Conservation (phyloP, 495 filamentous ascomycete genomes). For the Aspergillus saccharolyticus region DNA sequence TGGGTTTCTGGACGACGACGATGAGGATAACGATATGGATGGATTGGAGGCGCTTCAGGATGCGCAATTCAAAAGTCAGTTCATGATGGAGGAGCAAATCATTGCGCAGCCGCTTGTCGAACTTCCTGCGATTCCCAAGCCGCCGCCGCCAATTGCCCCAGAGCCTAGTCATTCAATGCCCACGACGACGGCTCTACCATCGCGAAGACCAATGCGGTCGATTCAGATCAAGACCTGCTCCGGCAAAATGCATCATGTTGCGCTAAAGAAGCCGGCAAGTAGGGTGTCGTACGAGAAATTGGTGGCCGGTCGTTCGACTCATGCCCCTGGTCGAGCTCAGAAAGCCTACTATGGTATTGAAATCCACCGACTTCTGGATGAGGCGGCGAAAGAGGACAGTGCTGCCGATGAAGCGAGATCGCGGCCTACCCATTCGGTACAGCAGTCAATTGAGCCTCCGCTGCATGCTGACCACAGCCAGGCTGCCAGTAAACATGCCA, state of each 20-base stretch:
- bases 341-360: slow-evolving; percentile 88
- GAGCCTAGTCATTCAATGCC: slow-evolving; percentile 2
- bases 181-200: slow-evolving; percentile 3
- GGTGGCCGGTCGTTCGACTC: slow-evolving; percentile 62
- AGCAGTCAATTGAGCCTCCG: slow-evolving; percentile 34
- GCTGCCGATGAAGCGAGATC: slow-evolving; percentile 29
- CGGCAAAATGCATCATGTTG: slow-evolving; percentile 56
- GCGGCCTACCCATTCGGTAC: slow-evolving; percentile 18
- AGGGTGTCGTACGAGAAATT: slow-evolving; percentile 61
- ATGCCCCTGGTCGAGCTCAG: slow-evolving; percentile 64
- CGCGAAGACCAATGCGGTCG: slow-evolving; percentile 17
- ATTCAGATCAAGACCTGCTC: slow-evolving; percentile 59
- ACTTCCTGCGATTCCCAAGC: slow-evolving; percentile 8
- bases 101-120: slow-evolving; percentile 14
- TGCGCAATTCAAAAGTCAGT: slow-evolving; percentile 35
- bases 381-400: slow-evolving; percentile 44
- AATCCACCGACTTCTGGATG: slow-evolving; percentile 74
- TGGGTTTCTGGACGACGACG: slow-evolving; percentile 29
- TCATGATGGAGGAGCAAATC: slow-evolving; percentile 32
- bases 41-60: slow-evolving; percentile 22
- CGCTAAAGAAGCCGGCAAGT: slow-evolving; percentile 41
- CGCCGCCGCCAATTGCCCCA: slow-evolving; percentile 5
- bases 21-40: slow-evolving; percentile 38
- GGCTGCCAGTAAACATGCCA: slow-evolving; percentile 32
- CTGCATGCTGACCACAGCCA: slow-evolving; percentile 24